A percentile compares a stretch with the other conserved stretches of the same genome.
Conservation (phyloP, 495 filamentous ascomycete species). For the Viridothelium virens region DNA sequence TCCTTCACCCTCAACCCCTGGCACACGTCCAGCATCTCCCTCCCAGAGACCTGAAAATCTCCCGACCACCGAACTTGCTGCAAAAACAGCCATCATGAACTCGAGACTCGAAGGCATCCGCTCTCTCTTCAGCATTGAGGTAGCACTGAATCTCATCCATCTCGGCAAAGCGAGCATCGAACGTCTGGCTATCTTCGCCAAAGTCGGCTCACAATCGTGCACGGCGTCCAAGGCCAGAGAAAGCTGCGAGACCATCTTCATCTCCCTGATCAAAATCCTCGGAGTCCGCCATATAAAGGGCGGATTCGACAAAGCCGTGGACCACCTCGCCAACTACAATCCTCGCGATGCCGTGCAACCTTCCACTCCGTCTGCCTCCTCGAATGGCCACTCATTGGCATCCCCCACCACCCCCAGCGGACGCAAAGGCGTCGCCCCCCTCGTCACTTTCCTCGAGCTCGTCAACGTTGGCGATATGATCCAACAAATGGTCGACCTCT, state of each 20-base stretch:
- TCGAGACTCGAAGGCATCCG: slow-evolving; percentile 86
- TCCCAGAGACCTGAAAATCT: slow-evolving; percentile 20
- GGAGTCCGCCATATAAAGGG: slow-evolving; percentile 80
- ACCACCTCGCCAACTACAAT: slow-evolving; percentile 84
- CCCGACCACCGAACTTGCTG: slow-evolving; percentile 84
- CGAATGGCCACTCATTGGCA: neutral
- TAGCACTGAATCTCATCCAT: slow-evolving; percentile 83
- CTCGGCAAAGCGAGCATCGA: slow-evolving; percentile 84
- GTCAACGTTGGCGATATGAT: slow-evolving; percentile 98
- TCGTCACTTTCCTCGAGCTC: slow-evolving; percentile 93
- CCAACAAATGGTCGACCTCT: slow-evolving; percentile 98
- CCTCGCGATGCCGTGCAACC: slow-evolving; percentile 76
- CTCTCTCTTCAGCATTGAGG: slow-evolving; percentile 90
- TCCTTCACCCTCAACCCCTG: neutral
- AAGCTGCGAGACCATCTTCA: slow-evolving; percentile 87
- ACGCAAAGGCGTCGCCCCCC: slow-evolving; percentile 66
- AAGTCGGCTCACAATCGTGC: slow-evolving; percentile 59
- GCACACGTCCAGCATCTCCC: neutral
- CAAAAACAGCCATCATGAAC: slow-evolving; percentile 95
- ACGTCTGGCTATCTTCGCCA: slow-evolving; percentile 72
- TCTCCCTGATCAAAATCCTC: slow-evolving; percentile 70
- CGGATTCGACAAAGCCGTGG: slow-evolving; percentile 86
- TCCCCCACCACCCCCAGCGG: slow-evolving; percentile 17
- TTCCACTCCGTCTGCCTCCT: neutral
- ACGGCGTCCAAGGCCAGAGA: slow-evolving; percentile 70